Evolutionary conservation across 148 eudicot genomes (phyloP).

Genomic region (Persicaria maculosa): DNA sequence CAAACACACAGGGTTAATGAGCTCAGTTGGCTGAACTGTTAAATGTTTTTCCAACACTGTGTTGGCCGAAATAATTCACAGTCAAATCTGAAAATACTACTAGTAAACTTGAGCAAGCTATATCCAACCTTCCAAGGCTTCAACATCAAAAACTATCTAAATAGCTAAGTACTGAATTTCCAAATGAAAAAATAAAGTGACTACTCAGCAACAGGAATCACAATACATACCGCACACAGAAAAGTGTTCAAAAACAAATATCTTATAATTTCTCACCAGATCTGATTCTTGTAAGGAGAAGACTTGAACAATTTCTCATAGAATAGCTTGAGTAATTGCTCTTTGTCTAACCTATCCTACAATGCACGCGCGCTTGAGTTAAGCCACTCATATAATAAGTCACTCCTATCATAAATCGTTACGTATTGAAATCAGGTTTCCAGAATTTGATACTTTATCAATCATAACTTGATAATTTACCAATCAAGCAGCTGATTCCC

Average conservation of each 20-base stretch:
- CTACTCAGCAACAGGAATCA: background rate
- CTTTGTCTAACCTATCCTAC: background rate
- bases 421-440: background rate
- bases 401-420: background rate
- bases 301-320: background rate
- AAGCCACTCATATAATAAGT: background rate
- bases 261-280: background rate
- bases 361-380: background rate
- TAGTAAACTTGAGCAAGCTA: background rate
- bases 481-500: background rate
- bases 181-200: background rate
- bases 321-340: background rate
- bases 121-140: background rate
- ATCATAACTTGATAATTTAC: background rate
- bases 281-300: background rate
- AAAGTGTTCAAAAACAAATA: background rate
- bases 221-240: background rate
- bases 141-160: background rate
- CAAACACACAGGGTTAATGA: background rate
- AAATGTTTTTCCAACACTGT: background rate
- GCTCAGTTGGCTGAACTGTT: background rate
- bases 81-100: background rate
- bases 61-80: background rate
- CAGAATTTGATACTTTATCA: background rate
- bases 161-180: background rate